Evolutionary conservation across 179 eudicot genomes (phyloP), one percentile per base, ranked within the genome.

Genomic region (Kewa caespitosa): DNA sequence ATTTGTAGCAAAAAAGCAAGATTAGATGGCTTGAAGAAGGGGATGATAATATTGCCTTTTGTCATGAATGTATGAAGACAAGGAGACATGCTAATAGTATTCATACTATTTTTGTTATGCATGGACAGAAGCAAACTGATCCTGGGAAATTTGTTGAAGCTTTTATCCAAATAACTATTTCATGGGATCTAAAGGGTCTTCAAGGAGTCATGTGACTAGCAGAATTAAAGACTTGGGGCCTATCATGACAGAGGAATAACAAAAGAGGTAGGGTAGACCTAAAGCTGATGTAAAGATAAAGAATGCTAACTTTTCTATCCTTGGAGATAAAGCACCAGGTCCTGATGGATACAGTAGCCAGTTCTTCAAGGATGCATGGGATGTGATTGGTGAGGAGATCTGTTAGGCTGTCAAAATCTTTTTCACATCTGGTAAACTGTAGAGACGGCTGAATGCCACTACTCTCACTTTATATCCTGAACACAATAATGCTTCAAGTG

Each of bases 261-360:
- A 61, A 4, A 3, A 15, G 12, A 6, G 6, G 4, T 31, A 7
- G 20, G 25, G 66, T 11, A 8, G 7, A 15, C 3, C 32, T 2
- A 15, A 54, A 0, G 0, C 50, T 2, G 50, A 57, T 7, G 50
- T 12, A 4, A 66, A 72, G n/a, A 36, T 72, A 1, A 55, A 38
- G 32, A 30, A 27, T 8, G 66, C 75, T 20, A 20, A 54, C 1
- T 55, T 34, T 1, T 4, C 12, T 10, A 33, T 54, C 57, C 60
- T 27, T 22, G 65, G 41, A 4, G 33, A 57, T n/a, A 72, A 72
- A 33, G 65, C 66, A 1, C 75, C 75, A 28, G 50, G 75, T 41
- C 66, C 75, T 0, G 66, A 72, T 38, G 65, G 66, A 6, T 72
- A 46, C 34, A 33, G n/a, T 20, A 34, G 46, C 0, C 14, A 28